Conservation (phyloP, 2,329 filamentous ascomycete genomes). For the Colletotrichum sp. region DNA sequence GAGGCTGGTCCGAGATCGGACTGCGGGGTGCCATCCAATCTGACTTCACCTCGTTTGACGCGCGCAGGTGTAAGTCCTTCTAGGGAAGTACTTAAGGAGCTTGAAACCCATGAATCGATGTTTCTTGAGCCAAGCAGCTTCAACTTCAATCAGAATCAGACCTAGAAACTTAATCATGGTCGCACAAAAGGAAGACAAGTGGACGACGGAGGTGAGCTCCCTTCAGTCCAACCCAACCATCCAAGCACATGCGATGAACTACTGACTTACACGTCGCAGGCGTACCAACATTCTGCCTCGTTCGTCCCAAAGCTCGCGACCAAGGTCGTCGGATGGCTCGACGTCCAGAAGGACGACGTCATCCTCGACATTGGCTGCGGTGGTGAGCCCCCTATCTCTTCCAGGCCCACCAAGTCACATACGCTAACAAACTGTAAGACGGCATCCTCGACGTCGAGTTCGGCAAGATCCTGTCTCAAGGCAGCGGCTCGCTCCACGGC, state of each 20-base stretch:
- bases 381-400: slow-evolving; percentile 38
- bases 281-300: slow-evolving; percentile 65
- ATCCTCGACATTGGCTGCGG: slow-evolving; percentile 71
- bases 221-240: neutral
- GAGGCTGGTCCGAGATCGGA: slow-evolving; percentile 23
- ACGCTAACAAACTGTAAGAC: slow-evolving; percentile 41
- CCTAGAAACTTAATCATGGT: slow-evolving; percentile 18
- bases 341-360: slow-evolving; percentile 60
- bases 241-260: neutral
- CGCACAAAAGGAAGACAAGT: slow-evolving; percentile 36
- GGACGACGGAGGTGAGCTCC: slow-evolving; percentile 41
- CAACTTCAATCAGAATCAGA: neutral
- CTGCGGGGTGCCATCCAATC: neutral
- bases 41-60: neutral
- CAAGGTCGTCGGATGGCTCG: slow-evolving; percentile 63
- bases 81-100: neutral
- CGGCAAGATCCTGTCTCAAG: slow-evolving; percentile 47
- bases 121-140: neutral
- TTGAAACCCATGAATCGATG: rapidly evolving
- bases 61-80: slow-evolving; percentile 3
- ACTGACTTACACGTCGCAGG: slow-evolving; percentile 38
- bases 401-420: neutral
- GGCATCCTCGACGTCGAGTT: slow-evolving; percentile 64
- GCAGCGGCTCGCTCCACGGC: slow-evolving; percentile 57
- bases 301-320: slow-evolving; percentile 68